These are phyloP conservation scores for Ceriops decandra DNA, from an alignment of 345 rosid species.

Conservation along the genomic window DNA sequence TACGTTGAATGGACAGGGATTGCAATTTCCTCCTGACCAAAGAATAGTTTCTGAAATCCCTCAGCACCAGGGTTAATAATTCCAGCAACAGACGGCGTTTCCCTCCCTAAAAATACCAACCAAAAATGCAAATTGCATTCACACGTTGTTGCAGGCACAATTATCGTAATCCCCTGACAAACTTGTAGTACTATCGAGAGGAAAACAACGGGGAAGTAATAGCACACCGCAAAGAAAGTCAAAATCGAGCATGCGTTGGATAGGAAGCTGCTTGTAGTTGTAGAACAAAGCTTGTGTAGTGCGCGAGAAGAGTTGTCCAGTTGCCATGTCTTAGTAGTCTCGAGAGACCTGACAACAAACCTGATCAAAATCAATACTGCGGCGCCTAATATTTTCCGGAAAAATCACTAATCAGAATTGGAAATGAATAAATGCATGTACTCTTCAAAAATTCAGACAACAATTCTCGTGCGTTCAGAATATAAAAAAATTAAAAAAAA, in stretches of 20 bases:
- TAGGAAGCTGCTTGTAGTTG: constrained; percentile 92
- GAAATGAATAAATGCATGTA: too few relatives aligned
- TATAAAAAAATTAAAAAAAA: too few relatives aligned
- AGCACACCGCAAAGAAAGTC: constrained; percentile 90
- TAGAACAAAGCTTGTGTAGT: constrained; percentile 88
- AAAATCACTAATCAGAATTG: too few relatives aligned
- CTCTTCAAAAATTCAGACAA: too few relatives aligned
- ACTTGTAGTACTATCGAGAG: background rate
- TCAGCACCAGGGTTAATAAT: constrained; percentile 89
- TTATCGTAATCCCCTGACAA: background rate
- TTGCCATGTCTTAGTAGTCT: constrained; percentile 56
- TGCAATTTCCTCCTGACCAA: constrained; percentile 99
- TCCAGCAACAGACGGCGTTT: constrained; percentile 97
- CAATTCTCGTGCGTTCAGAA: too few relatives aligned
- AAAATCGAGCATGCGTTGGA: constrained; percentile 98
- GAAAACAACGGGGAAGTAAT: background rate
- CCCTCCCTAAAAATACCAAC: constrained; percentile 42
- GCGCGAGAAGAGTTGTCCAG: constrained; percentile 91
- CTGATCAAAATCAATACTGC: background rate
- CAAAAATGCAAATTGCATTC: background rate
- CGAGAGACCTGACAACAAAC: constrained; percentile 35
- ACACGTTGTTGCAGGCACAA: background rate
- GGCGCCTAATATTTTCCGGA: too few relatives aligned
- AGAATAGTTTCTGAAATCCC: constrained; percentile 96
- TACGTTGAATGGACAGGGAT: constrained; percentile 94